phyloP scores from a whole-genome alignment of 805 yeast species.

The Naumovozyma dairenensis region DNA sequence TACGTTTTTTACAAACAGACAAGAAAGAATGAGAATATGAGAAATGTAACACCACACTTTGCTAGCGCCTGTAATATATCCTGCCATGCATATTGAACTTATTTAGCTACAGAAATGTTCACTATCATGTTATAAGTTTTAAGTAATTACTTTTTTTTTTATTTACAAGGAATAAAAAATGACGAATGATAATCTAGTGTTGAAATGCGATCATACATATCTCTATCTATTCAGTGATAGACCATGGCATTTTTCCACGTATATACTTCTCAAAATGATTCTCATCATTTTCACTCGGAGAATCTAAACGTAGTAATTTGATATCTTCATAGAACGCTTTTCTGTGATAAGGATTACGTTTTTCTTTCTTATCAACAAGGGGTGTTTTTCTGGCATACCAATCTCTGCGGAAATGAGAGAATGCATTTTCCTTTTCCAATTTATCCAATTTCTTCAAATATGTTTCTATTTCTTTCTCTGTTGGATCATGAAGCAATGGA shows the following conservation, averaged over 20 bases:
- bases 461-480: slow-evolving; percentile 14
- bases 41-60: too few species aligned
- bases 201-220: too few species aligned
- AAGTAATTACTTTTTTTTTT: too few species aligned
- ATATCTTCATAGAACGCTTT: slow-evolving; percentile 30
- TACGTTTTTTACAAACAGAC: too few species aligned
- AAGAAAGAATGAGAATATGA: too few species aligned
- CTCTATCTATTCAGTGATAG: too few species aligned
- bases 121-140: too few species aligned
- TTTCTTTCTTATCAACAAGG: slow-evolving; percentile 37
- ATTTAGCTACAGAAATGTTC: too few species aligned
- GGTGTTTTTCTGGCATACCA: slow-evolving; percentile 45
- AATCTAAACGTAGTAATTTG: slow-evolving; percentile 6
- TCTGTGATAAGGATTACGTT: slow-evolving; percentile 49
- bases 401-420: slow-evolving; percentile 42
- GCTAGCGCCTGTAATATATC: too few species aligned
- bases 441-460: slow-evolving; percentile 41
- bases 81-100: too few species aligned
- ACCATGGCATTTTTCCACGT: slow-evolving; percentile 27
- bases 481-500: slow-evolving; percentile 38
- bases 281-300: slow-evolving; percentile 10
- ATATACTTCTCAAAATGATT: slow-evolving; percentile 14
- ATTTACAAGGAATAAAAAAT: too few species aligned
- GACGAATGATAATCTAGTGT: too few species aligned
- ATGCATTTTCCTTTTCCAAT: slow-evolving; percentile 46